These are phyloP conservation scores for Populus simonii DNA, from an alignment of 345 rosid genomes.

Conservation along the genomic window DNA sequence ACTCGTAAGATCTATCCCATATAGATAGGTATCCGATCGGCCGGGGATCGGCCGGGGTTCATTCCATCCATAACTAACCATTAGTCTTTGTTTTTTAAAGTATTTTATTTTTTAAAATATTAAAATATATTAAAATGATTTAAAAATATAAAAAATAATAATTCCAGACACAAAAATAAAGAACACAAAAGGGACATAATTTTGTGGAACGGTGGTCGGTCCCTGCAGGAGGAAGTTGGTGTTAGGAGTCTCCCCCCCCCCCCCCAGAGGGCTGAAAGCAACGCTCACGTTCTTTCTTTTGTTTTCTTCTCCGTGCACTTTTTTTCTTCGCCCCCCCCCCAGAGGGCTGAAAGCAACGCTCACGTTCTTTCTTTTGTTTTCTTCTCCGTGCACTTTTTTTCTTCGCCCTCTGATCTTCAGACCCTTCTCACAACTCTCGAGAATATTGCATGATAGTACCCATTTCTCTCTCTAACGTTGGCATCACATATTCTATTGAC, in stretches of 20 bases:
- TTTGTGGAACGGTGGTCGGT: constrained; percentile 13
- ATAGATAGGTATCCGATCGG: too few species aligned
- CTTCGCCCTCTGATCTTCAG: neutral
- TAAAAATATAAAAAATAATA: too few species aligned
- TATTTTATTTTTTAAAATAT: too few species aligned
- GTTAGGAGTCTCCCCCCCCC: neutral
- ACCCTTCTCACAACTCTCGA: neutral
- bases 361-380: constrained; percentile 22
- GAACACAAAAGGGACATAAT: neutral
- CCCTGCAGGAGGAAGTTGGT: neutral
- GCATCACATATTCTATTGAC: neutral
- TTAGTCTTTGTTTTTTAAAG: too few species aligned
- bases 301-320: constrained; percentile 11
- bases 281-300: constrained; percentile 18
- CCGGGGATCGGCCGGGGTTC: too few species aligned
- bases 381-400: neutral
- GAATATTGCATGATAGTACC: neutral
- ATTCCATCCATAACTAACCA: too few species aligned
- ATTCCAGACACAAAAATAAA: too few species aligned
- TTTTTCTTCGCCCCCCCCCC: too few species aligned
- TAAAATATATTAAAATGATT: too few species aligned
- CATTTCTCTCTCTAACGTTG: neutral
- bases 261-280: constrained; percentile 14
- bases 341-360: constrained; percentile 20
- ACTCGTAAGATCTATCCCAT: too few species aligned